Base-by-base conservation (phyloP, 2,329 filamentous ascomycete species). In the Dothideomycetes sp. region DNA sequence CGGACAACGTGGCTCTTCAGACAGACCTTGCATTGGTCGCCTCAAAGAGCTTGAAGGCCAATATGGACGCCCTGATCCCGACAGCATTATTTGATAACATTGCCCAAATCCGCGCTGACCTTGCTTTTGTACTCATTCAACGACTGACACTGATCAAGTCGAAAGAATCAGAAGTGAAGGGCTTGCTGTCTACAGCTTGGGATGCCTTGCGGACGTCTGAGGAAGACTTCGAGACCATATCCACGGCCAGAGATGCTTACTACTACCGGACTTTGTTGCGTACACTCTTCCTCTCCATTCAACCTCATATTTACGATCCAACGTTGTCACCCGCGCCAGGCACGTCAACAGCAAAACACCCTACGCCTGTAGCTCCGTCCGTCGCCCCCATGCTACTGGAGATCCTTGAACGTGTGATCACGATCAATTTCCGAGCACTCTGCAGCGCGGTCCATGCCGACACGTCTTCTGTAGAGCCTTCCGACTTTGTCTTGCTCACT, bases 181-280 rank as follows among this genome's bases (percentile, higher is more conserved):
- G 59, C 10, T 58, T 84, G 12, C 64, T 84, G 29, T 54, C 62
- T 14, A 63, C 68, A 10, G 71, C 74, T 5, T 84, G 79, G 78
- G 69, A 73, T 35, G 68, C 77, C 11, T 68, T 81, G 34, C 65
- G 67, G 29, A 60, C 63, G 37, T 65, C 72, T 9, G 66, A 69
- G 38, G 56, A 67, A 5, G 71, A 75, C 31, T 81, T 81, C 47
- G 77, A 80, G 44, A 63, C 67, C 36, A 73, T 74, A 1, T 64
- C 79, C 40, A 63, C 66, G 3, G 66, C 67, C 39, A 67, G 73
- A 12, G 68, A 77, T 46, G 77, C 66, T 7, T 65, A 73, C 24
- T 89, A 94, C 55, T 93, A 93, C 59, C 81, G 91, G 36, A 81
- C 80, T 0, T 73, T 94, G 8, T 70, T 96, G 14, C 86, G 84